A percentile compares a stretch with the other conserved stretches of the same genome.
Conservation (phyloP, 805 yeast genomes). For the Kuraishia borneana region DNA sequence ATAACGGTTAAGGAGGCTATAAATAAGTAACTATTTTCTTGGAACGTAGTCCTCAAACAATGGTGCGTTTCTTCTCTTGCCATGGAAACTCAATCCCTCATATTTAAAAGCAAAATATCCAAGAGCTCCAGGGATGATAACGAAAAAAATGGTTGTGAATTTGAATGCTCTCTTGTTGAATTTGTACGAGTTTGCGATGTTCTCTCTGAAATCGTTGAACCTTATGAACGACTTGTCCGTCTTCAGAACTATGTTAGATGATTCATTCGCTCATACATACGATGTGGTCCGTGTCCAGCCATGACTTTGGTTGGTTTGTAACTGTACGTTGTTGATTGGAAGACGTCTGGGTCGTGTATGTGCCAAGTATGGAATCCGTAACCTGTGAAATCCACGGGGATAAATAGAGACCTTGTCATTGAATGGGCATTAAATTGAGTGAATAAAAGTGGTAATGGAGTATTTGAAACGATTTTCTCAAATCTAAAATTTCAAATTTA, state of each 20-base stretch:
- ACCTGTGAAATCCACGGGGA: no score
- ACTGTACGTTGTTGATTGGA: no score
- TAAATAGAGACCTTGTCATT: no score
- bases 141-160: slow-evolving; percentile 16
- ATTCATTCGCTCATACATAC: slow-evolving; percentile 1
- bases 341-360: no score
- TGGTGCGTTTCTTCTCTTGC: slow-evolving; percentile 20
- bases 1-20: background rate
- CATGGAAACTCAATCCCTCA: slow-evolving; percentile 13
- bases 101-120: slow-evolving; percentile 19
- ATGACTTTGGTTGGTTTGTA: no score
- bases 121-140: slow-evolving; percentile 20
- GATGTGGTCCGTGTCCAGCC: slow-evolving; percentile 6
- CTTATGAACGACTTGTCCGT: slow-evolving; percentile 19
- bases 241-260: slow-evolving; percentile 12
- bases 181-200: slow-evolving; percentile 17
- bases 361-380: no score
- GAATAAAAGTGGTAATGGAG: no score
- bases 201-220: slow-evolving; percentile 19
- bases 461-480: no score
- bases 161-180: slow-evolving; percentile 17
- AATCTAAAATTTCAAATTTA: no score
- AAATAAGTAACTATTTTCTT: slow-evolving; percentile 1
- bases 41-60: slow-evolving; percentile 7
- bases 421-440: no score